phyloP scores from a whole-genome alignment of 2,329 filamentous ascomycete genomes.

The Dendryphion nanum region DNA sequence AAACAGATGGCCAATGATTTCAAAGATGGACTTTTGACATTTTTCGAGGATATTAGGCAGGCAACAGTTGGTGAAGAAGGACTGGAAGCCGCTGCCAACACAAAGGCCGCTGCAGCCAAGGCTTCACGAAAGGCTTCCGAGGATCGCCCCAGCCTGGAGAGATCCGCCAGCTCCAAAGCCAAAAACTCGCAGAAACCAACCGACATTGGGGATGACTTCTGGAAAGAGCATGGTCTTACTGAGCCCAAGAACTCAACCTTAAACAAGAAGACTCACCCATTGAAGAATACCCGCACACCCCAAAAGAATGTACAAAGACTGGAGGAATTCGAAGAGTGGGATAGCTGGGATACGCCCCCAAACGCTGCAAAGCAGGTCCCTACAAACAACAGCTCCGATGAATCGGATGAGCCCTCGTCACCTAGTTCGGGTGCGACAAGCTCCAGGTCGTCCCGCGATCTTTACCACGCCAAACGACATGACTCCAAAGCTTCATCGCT shows the following conservation, averaged over 20 bases:
- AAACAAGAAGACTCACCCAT: slow-evolving; percentile 41
- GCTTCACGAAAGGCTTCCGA: slow-evolving; percentile 25
- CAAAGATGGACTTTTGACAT: slow-evolving; percentile 86
- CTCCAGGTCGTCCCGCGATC: slow-evolving; percentile 55
- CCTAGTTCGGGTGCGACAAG: slow-evolving; percentile 44
- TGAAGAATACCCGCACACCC: slow-evolving; percentile 33
- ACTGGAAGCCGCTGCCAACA: slow-evolving; percentile 49
- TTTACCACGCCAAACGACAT: slow-evolving; percentile 44
- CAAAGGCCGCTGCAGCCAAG: slow-evolving; percentile 25
- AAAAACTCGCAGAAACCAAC: slow-evolving; percentile 19
- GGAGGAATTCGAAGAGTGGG: slow-evolving; percentile 54
- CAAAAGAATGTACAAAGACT: slow-evolving; percentile 38
- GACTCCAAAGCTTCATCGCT: slow-evolving; percentile 39
- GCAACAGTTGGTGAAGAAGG: slow-evolving; percentile 95
- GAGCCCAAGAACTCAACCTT: slow-evolving; percentile 35
- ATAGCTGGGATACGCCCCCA: slow-evolving; percentile 54
- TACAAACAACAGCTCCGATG: slow-evolving; percentile 48
- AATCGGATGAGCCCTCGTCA: slow-evolving; percentile 50
- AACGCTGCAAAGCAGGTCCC: slow-evolving; percentile 38
- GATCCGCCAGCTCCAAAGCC: slow-evolving; percentile 31
- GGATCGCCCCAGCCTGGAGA: slow-evolving; percentile 28
- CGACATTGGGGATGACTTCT: slow-evolving; percentile 44
- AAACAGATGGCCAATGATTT: slow-evolving; percentile 89
- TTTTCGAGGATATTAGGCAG: slow-evolving; percentile 91
- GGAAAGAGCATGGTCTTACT: slow-evolving; percentile 43